These are phyloP conservation scores for Debaryomyces sp. DNA, from an alignment of 1,139 yeast species.

Conservation along the genomic window DNA sequence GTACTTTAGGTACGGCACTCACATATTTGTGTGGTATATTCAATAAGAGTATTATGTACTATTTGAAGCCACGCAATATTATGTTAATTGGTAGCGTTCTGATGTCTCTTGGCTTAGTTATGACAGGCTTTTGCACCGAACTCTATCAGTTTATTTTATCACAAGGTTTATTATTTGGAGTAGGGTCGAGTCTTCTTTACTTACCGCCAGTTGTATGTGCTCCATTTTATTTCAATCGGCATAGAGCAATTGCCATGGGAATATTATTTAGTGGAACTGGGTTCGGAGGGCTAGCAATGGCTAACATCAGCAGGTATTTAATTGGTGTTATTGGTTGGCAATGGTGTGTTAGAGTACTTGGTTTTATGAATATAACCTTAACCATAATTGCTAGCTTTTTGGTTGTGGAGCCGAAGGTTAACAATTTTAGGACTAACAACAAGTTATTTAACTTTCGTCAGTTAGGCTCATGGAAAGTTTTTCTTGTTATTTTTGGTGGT, in stretches of 20 bases:
- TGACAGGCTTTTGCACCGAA: constrained; percentile 25
- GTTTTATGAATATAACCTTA: constrained; percentile 25
- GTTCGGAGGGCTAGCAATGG: constrained; percentile 42
- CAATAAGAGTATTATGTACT: constrained; percentile 22
- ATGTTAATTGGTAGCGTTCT: constrained; percentile 29
- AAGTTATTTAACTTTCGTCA: constrained; percentile 18
- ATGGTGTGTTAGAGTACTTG: constrained; percentile 41
- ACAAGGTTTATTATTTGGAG: constrained; percentile 41
- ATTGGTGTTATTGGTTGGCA: constrained; percentile 36
- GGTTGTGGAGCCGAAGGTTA: constrained; percentile 19
- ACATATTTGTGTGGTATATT: constrained; percentile 31
- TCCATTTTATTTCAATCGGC: constrained; percentile 38
- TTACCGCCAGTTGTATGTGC: constrained; percentile 45
- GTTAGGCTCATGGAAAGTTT: constrained; percentile 22
- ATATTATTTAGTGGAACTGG: constrained; percentile 46
- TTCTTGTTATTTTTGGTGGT: constrained; percentile 33
- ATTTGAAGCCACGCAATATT: constrained; percentile 21
- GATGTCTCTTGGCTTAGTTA: constrained; percentile 29
- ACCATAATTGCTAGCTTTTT: constrained; percentile 21
- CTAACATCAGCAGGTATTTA: constrained; percentile 33
- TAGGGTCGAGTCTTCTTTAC: constrained; percentile 40
- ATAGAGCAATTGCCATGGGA: constrained; percentile 47
- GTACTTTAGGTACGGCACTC: constrained; percentile 29
- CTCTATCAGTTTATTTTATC: constrained; percentile 35
- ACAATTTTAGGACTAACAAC: constrained; percentile 21